Evolutionary conservation across 352 stramenopile species (phyloP), one percentile per base, ranked within the genome.

Genomic region (Phytopythium ostracodes): DNA sequence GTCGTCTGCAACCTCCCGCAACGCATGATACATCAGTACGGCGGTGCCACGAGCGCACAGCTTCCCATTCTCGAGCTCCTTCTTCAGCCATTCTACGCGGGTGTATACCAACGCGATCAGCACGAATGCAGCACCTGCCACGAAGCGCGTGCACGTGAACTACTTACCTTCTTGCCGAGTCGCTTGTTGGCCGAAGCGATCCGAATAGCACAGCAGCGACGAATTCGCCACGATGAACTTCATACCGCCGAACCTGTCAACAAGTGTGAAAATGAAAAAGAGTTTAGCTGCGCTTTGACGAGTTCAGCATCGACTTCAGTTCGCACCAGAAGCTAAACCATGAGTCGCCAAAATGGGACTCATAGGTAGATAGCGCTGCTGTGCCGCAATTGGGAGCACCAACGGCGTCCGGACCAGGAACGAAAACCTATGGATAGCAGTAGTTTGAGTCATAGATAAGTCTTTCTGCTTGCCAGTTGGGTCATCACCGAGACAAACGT

Each of bases 161-260:
- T 17, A 14, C 47, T 0, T 25, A 95, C 87, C 77, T 76, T 87
- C 71, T 69, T 91, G 87, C 9, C 56, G 65, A 58, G 65, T 60
- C 15, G 77, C 66, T 59, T 80, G 59, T 0, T 81, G 56, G 6
- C 40, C 22, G 20, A 83, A 75, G 1, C 72, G 36, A 0, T 66
- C 58, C 15, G 69, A 56, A 29, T 72, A 56, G 38, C 55, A 60
- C 0, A 90, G 50, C 33, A 88, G 47, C 3, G 75, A 68, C 10
- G 84, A 87, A 50, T 95, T 90, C 35, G 80, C 47, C 20, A 93
- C 82, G 35, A 95, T 87, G 49, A 76, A 91, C 57, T 93, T 95
- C 60, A 91, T 79, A 10, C 83, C 86, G 17, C 82, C 82, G 47
- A 81, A 76, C 85, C 85, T 94, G 47, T n/a, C 47, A 29, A 67